Percentiles rank a stretch among this genome's conserved stretches.
Conservation (phyloP, 148 eudicot genomes). For the Chenopodium formosanum region DNA sequence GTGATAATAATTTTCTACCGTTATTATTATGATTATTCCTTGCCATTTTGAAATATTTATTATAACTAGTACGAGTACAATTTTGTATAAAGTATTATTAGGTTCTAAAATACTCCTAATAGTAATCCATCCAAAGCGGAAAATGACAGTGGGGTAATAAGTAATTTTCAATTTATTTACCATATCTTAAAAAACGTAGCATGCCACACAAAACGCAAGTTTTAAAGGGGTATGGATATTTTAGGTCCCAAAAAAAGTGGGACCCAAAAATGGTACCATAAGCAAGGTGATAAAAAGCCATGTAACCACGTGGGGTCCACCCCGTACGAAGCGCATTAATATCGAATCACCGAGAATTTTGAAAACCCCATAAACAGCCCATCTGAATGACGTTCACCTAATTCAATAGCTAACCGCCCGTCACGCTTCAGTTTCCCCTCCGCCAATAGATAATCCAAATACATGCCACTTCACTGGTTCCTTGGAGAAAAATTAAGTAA, state of each 20-base stretch:
- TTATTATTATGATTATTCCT: too few relatives aligned
- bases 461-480: too few relatives aligned
- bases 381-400: background rate
- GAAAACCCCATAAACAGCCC: background rate
- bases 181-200: background rate
- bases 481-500: too few relatives aligned
- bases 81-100: too few relatives aligned
- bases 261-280: background rate
- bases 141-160: too few relatives aligned
- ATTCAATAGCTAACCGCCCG: background rate
- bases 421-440: background rate
- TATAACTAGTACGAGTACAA: too few relatives aligned
- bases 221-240: background rate
- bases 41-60: too few relatives aligned
- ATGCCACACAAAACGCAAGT: background rate
- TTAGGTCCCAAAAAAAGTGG: background rate
- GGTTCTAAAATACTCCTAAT: too few relatives aligned
- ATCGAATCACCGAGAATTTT: background rate
- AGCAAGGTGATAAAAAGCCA: background rate
- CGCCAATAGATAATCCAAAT: background rate
- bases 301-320: background rate
- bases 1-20: too few relatives aligned
- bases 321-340: background rate
- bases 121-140: too few relatives aligned
- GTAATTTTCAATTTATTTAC: too few relatives aligned